A percentile compares a stretch with the other conserved stretches of the same genome.
Evolutionary conservation across 2,329 filamentous ascomycete genomes (phyloP).

Genomic region (Cercospora sp.): DNA sequence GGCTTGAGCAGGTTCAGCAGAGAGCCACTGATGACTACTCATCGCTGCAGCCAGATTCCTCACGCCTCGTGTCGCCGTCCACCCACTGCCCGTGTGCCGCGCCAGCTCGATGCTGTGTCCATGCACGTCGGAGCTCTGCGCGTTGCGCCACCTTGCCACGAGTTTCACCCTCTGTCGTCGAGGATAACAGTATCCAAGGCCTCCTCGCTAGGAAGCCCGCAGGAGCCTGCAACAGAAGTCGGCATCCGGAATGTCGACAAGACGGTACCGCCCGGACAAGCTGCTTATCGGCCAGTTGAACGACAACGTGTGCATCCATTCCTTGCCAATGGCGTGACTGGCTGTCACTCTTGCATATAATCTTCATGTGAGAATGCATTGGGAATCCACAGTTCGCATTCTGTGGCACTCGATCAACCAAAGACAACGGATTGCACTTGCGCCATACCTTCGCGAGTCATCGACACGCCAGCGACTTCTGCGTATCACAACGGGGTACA

Average conservation of each 20-base stretch:
- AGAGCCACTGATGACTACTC: not conserved
- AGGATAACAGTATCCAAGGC: not conserved
- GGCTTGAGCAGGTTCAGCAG: not conserved
- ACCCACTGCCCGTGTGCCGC: not conserved
- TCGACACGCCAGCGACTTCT: not conserved
- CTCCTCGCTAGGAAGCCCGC: not conserved
- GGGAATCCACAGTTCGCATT: not conserved
- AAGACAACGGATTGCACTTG: not conserved
- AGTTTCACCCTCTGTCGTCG: not conserved
- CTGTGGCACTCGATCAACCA: not conserved
- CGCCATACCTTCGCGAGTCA: not conserved
- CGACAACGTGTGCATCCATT: not conserved
- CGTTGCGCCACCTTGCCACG: not conserved
- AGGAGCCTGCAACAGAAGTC: not conserved
- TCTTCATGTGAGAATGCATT: conserved; percentile 3
- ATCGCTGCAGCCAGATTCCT: not conserved
- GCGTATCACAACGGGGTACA: conserved; percentile 2
- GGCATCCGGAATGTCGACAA: not conserved
- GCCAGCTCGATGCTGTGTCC: not conserved
- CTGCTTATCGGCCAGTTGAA: not conserved
- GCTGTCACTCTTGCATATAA: not conserved
- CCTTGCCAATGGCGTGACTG: conserved; percentile 1
- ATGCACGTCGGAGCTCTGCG: not conserved
- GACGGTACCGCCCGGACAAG: not conserved
- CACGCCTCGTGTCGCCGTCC: not conserved